phyloP scores from a whole-genome alignment of 768 basidiomycete genomes.

The Tulasnella sp. region DNA sequence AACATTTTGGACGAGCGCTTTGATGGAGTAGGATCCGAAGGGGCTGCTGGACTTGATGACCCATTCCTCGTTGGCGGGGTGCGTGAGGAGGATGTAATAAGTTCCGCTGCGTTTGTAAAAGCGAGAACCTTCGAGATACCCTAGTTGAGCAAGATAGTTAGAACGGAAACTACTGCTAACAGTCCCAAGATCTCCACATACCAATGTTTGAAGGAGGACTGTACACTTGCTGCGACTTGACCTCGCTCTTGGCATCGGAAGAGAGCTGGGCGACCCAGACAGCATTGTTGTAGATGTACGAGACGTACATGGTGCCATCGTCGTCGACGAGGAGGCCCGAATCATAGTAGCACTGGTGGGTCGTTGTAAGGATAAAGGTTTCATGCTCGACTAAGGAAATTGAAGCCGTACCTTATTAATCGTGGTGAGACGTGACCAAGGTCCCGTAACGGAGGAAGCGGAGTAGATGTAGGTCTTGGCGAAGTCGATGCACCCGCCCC shows the following conservation, averaged over 20 bases:
- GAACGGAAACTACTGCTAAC: background rate
- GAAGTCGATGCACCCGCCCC: constrained; percentile 23
- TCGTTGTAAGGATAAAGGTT: background rate
- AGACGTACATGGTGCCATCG: background rate
- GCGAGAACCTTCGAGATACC: constrained; percentile 24
- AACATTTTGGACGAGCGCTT: background rate
- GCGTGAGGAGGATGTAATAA: constrained; percentile 19
- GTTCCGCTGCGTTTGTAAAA: constrained; percentile 19
- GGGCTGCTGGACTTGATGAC: constrained; percentile 24
- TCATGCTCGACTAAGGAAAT: background rate
- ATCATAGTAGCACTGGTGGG: constrained; percentile 1
- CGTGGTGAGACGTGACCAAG: constrained; percentile 2
- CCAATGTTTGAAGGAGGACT: background rate
- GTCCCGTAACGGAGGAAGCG: background rate
- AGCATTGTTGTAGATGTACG: background rate
- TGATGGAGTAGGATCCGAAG: background rate
- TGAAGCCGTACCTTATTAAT: too few relatives aligned
- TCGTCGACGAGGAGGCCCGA: constrained; percentile 8
- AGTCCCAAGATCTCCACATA: background rate
- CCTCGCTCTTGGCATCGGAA: too few relatives aligned
- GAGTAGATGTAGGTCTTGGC: constrained; percentile 16
- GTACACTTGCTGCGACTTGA: too few relatives aligned
- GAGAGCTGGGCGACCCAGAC: too few relatives aligned
- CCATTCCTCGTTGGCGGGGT: constrained; percentile 7
- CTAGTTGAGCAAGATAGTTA: background rate